A percentile compares a stretch with the other conserved stretches of the same genome.
Conservation (phyloP, 1,284 basidiomycete genomes). For the Cutaneotrichosporon cutaneum region DNA sequence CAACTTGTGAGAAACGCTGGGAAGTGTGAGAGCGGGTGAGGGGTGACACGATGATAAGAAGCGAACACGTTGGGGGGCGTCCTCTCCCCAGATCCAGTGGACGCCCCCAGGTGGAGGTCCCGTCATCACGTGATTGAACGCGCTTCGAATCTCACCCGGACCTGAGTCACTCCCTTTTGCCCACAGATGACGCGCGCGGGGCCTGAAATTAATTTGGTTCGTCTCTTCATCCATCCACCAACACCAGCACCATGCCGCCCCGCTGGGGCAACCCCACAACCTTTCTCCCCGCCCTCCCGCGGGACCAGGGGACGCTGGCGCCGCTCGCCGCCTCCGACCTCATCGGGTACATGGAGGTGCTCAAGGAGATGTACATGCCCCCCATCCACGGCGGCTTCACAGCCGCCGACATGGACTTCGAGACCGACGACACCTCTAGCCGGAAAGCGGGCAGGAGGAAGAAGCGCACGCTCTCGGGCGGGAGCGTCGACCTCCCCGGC, state of each 20-base stretch:
- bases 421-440: neutral
- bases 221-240: neutral
- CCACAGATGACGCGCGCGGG: neutral
- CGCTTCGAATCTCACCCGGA: neutral
- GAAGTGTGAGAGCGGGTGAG: too few species aligned
- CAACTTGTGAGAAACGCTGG: too few species aligned
- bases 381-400: slow-evolving; percentile 49
- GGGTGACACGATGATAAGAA: too few species aligned
- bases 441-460: slow-evolving; percentile 10
- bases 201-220: neutral
- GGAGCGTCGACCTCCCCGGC: slow-evolving; percentile 28
- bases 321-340: slow-evolving; percentile 36
- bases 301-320: slow-evolving; percentile 32
- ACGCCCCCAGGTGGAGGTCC: neutral
- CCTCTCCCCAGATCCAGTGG: neutral
- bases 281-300: slow-evolving; percentile 43
- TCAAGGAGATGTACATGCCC: slow-evolving; percentile 39
- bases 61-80: too few species aligned
- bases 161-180: neutral
- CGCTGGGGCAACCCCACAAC: slow-evolving; percentile 27
- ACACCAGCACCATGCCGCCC: slow-evolving; percentile 1
- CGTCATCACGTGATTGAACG: too few species aligned
- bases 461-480: slow-evolving; percentile 29
- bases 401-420: slow-evolving; percentile 29
- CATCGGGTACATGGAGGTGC: slow-evolving; percentile 37